Evolutionary conservation across 257 asterid genomes (phyloP), one percentile per base, ranked within the genome.

Genomic region (Cynanchum wilfordii): DNA sequence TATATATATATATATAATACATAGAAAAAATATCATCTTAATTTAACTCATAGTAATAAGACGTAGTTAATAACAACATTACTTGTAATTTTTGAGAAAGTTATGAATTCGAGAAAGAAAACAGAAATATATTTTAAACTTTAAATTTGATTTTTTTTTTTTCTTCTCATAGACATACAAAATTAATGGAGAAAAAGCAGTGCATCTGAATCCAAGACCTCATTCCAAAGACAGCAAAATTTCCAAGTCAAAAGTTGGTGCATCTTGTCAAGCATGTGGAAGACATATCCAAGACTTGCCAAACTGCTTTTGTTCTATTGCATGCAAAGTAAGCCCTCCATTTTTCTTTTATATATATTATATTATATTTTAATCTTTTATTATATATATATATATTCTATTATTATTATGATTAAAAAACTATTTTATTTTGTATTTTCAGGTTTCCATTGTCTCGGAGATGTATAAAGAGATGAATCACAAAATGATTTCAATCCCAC

Each of bases 181-280:
- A 79, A 88, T 87, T 59, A 90, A 90, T 68, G 95, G 95, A 24
- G 91, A 88, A 70, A 88, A 88, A 70, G 96, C 96, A n/a, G 82
- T 90, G 7, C 96, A 90, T 73, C 67, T 90, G 84, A 86, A 90
- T 77, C 90, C 95, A 42, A 82, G 96, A 68, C 90, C 90, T 55
- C 95, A 84, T 57, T 79, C 73, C 10, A 88, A 88, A 73, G 89
- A 86, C 29, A 70, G 76, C 73, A 89, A 84, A 76, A 62, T 70
- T 60, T 72, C 87, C 50, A 88, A 86, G 72, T 65, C 82, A 55
- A 90, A 87, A 65, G 73, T 85, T 5, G 84, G 87, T 25, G 76
- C 86, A 63, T 56, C 79, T 72, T 89, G 96, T 68, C 83, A 84
- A 76, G 82, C 90, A 62, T 90, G 96, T 80, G 89, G 89, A 68